These are phyloP conservation scores for Diaporthe sp. DNA, from an alignment of 2,329 filamentous ascomycete species.

Conservation along the genomic window DNA sequence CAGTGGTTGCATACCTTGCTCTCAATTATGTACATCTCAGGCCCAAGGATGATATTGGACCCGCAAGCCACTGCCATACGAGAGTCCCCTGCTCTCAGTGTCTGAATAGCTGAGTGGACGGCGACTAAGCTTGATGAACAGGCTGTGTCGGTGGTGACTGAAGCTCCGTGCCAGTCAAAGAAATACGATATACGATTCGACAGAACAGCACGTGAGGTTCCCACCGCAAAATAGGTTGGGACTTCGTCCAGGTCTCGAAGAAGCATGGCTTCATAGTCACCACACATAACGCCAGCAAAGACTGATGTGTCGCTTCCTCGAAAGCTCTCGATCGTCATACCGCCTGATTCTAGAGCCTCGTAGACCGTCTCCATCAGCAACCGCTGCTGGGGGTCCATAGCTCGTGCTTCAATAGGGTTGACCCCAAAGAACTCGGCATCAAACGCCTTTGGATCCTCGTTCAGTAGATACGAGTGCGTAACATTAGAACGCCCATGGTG, in stretches of 20 bases:
- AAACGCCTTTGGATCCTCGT: constrained; percentile 19
- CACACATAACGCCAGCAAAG: constrained; percentile 46
- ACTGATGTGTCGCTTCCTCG: constrained; percentile 48
- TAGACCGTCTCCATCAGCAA: constrained; percentile 44
- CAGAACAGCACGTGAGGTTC: not conserved
- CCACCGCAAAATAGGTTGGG: not conserved
- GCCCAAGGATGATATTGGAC: constrained; percentile 51
- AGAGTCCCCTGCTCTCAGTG: constrained; percentile 50
- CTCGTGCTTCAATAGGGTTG: constrained; percentile 42
- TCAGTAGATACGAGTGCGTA: constrained; percentile 43
- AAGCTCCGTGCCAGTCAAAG: constrained; percentile 55
- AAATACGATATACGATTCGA: constrained; percentile 46
- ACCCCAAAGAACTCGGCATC: constrained; percentile 49
- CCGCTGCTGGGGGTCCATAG: constrained; percentile 40
- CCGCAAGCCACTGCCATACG: constrained; percentile 51
- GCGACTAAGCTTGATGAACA: constrained; percentile 57
- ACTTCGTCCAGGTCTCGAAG: not conserved
- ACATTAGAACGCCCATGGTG: constrained; percentile 49
- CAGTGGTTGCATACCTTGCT: constrained; percentile 44
- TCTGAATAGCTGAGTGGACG: constrained; percentile 54
- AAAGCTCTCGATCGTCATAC: constrained; percentile 42
- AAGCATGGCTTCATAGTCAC: constrained; percentile 46
- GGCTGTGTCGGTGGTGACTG: constrained; percentile 58
- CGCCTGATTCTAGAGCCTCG: constrained; percentile 43
- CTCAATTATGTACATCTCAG: constrained; percentile 51